A percentile compares a stretch with the other conserved stretches of the same genome.
Conservation (phyloP, 2,329 filamentous ascomycete species). For the Blumeriella jaapii region DNA sequence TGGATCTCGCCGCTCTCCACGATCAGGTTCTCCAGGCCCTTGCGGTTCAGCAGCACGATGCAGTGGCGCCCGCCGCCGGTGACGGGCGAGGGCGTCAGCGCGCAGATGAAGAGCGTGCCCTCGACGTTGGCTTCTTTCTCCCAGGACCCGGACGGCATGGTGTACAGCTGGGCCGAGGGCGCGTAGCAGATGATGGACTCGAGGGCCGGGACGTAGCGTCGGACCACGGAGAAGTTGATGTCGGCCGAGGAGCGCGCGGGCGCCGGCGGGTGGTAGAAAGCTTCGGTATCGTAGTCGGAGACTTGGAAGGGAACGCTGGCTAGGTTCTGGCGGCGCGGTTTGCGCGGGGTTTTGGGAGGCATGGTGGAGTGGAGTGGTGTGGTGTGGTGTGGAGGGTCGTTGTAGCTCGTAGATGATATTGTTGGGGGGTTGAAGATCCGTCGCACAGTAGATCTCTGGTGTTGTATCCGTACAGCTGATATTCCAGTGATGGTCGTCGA, state of each 20-base stretch:
- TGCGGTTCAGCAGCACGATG: constrained; percentile 64
- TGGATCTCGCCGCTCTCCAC: constrained; percentile 49
- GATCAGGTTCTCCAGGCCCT: constrained; percentile 58
- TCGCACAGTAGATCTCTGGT: too few species aligned
- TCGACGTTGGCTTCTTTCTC: constrained; percentile 69
- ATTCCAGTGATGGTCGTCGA: too few species aligned
- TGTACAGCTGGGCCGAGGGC: constrained; percentile 78
- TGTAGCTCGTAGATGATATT: too few species aligned
- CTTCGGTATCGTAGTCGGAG: constrained; percentile 43
- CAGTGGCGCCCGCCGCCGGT: constrained; percentile 33
- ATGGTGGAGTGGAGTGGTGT: background rate
- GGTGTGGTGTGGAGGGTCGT: background rate
- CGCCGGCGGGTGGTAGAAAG: constrained; percentile 26
- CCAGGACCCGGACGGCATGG: constrained; percentile 63
- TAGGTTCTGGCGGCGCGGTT: constrained; percentile 27
- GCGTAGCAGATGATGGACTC: constrained; percentile 66
- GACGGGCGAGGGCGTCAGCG: constrained; percentile 35
- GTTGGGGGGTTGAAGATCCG: too few species aligned
- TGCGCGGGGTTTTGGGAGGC: constrained; percentile 19
- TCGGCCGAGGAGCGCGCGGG: constrained; percentile 62
- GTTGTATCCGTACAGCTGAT: too few species aligned
- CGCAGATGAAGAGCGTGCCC: constrained; percentile 81
- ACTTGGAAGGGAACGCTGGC: constrained; percentile 31
- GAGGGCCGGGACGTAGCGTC: constrained; percentile 68
- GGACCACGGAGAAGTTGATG: constrained; percentile 77